These are phyloP conservation scores for Ogataea kodamae DNA, from an alignment of 805 yeast genomes.

Conservation along the genomic window DNA sequence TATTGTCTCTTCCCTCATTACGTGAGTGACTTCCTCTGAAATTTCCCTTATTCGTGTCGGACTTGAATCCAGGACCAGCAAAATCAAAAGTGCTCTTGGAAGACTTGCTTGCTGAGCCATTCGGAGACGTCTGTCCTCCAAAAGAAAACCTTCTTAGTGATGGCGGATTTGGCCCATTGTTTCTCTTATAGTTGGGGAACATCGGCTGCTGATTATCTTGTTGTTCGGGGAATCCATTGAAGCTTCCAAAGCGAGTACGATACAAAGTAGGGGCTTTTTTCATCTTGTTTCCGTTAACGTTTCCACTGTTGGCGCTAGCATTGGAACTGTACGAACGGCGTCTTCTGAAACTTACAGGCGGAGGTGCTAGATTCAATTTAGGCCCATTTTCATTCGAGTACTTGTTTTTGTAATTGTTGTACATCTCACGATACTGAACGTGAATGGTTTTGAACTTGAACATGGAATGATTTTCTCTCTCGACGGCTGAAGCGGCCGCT, in stretches of 20 bases:
- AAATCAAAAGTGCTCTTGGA: conserved; percentile 19
- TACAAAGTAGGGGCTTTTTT: conserved; percentile 18
- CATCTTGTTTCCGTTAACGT: conserved; percentile 6
- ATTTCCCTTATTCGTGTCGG: conserved; percentile 5
- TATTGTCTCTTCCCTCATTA: conserved; percentile 13
- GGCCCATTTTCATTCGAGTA: conserved; percentile 26
- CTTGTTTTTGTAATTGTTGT: conserved; percentile 35
- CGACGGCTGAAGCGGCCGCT: conserved; percentile 85
- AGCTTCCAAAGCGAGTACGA: conserved; percentile 18
- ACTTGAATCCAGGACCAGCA: conserved; percentile 7
- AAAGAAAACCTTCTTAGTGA: conserved; percentile 20
- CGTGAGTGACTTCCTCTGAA: conserved; percentile 8
- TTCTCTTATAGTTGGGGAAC: conserved; percentile 9
- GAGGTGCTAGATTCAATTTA: conserved; percentile 59
- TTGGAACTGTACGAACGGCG: conserved; percentile 31
- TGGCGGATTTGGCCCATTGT: conserved; percentile 11
- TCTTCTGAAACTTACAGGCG: conserved; percentile 65
- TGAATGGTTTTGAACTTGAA: conserved; percentile 73
- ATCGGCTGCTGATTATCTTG: conserved; percentile 14
- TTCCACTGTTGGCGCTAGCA: conserved; percentile 3
- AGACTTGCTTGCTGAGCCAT: conserved; percentile 12
- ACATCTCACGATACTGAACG: conserved; percentile 75
- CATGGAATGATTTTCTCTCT: conserved; percentile 77
- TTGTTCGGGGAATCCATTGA: conserved; percentile 16
- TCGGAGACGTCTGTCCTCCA: conserved; percentile 16